Evolutionary conservation across 2,329 filamentous ascomycete genomes (phyloP).

Genomic region (Botrytis sinoallii): DNA sequence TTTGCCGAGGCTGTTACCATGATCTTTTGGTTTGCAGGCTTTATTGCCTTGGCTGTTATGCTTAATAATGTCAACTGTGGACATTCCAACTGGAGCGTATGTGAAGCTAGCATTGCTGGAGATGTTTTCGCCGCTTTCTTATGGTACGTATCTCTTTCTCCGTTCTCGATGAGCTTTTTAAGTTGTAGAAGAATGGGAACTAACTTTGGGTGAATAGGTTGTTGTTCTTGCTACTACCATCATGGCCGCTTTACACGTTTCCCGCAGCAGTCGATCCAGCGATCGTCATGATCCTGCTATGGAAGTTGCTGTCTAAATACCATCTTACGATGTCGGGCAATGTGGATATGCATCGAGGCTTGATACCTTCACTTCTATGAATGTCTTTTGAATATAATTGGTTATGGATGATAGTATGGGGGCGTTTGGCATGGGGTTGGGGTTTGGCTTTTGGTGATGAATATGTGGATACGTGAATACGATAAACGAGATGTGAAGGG

Average conservation of each 20-base stretch:
- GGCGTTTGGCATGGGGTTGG: not conserved
- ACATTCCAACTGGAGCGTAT: conserved; percentile 38
- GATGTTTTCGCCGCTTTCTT: conserved; percentile 48
- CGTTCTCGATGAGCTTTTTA: not conserved
- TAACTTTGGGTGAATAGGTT: conserved; percentile 40
- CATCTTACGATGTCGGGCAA: not conserved
- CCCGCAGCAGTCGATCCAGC: conserved; percentile 38
- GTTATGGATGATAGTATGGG: not conserved
- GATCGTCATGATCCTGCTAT: conserved; percentile 27
- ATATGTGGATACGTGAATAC: not conserved
- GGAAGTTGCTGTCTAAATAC: conserved; percentile 21
- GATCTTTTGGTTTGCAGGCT: conserved; percentile 87
- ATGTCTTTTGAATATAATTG: not conserved
- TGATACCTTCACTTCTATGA: not conserved
- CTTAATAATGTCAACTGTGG: conserved; percentile 56
- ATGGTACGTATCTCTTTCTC: conserved; percentile 39
- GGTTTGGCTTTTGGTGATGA: not conserved
- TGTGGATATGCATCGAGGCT: not conserved
- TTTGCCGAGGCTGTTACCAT: conserved; percentile 69
- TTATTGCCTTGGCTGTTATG: conserved; percentile 70
- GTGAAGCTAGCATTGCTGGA: conserved; percentile 38
- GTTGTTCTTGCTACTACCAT: conserved; percentile 50
- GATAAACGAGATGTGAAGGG: not conserved
- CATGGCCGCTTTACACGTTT: conserved; percentile 47
- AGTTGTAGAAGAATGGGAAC: not conserved